Evolutionary conservation across 495 filamentous ascomycete genomes (phyloP).

Genomic region (Neurospora terricola): DNA sequence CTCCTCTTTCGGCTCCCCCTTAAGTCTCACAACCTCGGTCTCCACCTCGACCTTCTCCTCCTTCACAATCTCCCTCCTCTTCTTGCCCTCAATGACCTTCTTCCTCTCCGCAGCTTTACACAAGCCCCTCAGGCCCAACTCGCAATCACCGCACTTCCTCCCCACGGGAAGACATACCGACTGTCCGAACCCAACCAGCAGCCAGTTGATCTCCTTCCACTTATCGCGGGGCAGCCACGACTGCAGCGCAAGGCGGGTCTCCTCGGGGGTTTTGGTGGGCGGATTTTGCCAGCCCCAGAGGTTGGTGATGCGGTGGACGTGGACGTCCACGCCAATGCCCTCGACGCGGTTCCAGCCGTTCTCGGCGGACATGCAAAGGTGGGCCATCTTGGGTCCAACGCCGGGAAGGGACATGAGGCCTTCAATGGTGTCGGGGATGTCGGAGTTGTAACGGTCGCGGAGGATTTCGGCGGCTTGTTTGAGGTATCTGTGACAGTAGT

Average conservation of each 20-base stretch:
- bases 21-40: conserved; percentile 17
- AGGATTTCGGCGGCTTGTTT: conserved; percentile 67
- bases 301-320: conserved; percentile 85
- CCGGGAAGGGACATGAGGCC: conserved; percentile 76
- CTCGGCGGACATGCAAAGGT: conserved; percentile 64
- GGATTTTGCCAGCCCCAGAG: conserved; percentile 77
- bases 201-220: conserved; percentile 91
- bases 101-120: conserved; percentile 62
- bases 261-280: conserved; percentile 73
- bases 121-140: conserved; percentile 58
- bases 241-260: conserved; percentile 69
- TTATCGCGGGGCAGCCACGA: conserved; percentile 75
- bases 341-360: conserved; percentile 47
- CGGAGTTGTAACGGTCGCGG: conserved; percentile 53
- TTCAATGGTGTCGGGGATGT: conserved; percentile 76
- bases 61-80: conserved; percentile 20
- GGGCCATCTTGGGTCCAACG: conserved; percentile 96
- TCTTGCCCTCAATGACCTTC: conserved; percentile 40
- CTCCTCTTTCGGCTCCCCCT: conserved; percentile 9
- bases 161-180: conserved; percentile 73
- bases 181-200: conserved; percentile 88
- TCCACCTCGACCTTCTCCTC: conserved; percentile 13
- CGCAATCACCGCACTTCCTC: conserved; percentile 72
- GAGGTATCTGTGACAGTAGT: conserved; percentile 46
- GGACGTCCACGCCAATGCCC: conserved; percentile 59